Conservation (phyloP, 2,329 filamentous ascomycete species). For the Tothia fuscella region DNA sequence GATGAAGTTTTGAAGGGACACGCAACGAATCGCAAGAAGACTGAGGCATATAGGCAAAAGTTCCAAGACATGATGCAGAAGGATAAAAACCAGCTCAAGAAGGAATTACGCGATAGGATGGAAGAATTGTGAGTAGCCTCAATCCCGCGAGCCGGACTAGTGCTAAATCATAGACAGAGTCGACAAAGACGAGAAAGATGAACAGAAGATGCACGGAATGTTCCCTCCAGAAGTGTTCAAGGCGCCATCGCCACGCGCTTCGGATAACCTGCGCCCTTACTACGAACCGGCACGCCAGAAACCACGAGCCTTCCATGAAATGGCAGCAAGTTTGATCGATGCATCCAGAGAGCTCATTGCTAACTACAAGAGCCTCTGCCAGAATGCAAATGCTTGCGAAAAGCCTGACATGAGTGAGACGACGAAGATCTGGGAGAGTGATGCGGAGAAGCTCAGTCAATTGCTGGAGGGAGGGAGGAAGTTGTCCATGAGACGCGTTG, state of each 20-base stretch:
- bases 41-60: neutral
- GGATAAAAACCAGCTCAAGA: neutral
- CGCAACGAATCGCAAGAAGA: neutral
- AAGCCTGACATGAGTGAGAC: neutral
- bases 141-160: neutral
- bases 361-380: no score
- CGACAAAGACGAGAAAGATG: neutral
- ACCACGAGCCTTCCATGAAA: neutral
- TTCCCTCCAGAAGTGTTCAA: neutral
- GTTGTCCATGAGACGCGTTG: constrained; percentile 1
- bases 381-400: no score
- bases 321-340: neutral
- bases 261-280: no score
- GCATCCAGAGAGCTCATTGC: neutral
- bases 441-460: neutral
- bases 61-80: neutral
- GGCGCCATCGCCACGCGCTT: no score
- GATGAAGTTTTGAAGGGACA: no score
- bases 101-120: neutral
- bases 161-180: neutral
- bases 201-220: neutral
- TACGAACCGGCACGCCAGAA: no score
- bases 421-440: neutral
- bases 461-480: constrained; percentile 1
- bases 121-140: neutral